Percentiles rank a stretch among this genome's conserved stretches.
Evolutionary conservation across 108 stramenopile species (phyloP).

Genomic region (Cyclotella baltica): DNA sequence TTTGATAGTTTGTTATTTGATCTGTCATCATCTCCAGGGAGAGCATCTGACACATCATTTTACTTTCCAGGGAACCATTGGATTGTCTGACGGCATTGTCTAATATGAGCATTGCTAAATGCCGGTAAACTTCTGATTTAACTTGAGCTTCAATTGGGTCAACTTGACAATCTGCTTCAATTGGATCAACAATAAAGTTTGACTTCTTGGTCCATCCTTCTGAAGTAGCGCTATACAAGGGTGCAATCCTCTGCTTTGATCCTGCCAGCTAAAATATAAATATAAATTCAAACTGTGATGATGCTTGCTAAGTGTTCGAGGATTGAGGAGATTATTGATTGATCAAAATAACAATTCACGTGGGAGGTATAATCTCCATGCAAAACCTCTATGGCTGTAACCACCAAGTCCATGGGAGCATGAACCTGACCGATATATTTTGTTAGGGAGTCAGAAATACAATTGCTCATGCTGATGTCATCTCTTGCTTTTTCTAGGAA

Average conservation of each 20-base stretch:
- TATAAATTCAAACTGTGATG: conserved; percentile 36
- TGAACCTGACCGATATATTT: conserved; percentile 21
- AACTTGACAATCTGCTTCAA: no score
- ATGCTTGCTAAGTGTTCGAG: conserved; percentile 22
- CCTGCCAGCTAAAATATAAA: conserved; percentile 7
- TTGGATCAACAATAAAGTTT: conserved; percentile 6
- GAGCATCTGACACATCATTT: conserved; percentile 14
- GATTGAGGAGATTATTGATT: conserved; percentile 37
- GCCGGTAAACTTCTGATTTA: not conserved
- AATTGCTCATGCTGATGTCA: conserved; percentile 28
- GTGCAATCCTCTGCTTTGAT: not conserved
- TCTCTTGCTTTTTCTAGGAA: conserved; percentile 3
- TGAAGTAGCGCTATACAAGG: conserved; percentile 10
- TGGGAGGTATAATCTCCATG: conserved; percentile 31
- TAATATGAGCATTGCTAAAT: not conserved
- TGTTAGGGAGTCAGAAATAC: conserved; percentile 18
- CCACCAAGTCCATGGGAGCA: conserved; percentile 38
- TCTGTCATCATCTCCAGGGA: conserved; percentile 22
- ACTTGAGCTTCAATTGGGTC: not conserved
- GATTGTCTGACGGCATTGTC: not conserved
- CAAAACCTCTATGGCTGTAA: conserved; percentile 26
- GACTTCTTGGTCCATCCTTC: conserved; percentile 31
- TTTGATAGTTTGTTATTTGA: conserved; percentile 10
- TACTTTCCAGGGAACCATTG: conserved; percentile 38
- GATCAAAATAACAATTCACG: conserved; percentile 18